These are phyloP conservation scores for Lachnellula subtilissima DNA, from an alignment of 2,329 filamentous ascomycete genomes.

Conservation along the genomic window DNA sequence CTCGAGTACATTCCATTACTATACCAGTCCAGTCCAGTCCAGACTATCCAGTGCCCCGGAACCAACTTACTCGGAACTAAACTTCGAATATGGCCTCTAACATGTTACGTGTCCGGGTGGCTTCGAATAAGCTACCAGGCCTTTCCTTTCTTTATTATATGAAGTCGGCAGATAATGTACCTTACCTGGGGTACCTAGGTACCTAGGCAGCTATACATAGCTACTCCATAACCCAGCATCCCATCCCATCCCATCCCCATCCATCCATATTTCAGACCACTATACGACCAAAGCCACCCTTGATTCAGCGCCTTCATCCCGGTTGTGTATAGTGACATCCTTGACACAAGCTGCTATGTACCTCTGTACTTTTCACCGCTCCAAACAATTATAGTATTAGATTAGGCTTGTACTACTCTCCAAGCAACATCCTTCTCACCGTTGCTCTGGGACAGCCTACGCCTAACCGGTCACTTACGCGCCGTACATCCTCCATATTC, in stretches of 20 bases:
- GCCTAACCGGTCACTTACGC: not conserved
- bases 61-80: too few relatives aligned
- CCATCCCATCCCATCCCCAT: not conserved
- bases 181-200: not conserved
- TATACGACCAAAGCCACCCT: not conserved
- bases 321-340: not conserved
- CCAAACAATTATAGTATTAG: not conserved
- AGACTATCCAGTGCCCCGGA: too few relatives aligned
- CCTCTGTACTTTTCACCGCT: not conserved
- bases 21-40: too few relatives aligned
- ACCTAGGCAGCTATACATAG: not conserved
- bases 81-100: too few relatives aligned
- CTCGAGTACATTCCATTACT: too few relatives aligned
- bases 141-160: too few relatives aligned
- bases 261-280: not conserved
- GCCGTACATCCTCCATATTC: not conserved
- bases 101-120: too few relatives aligned
- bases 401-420: not conserved
- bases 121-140: too few relatives aligned
- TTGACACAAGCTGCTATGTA: not conserved
- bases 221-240: not conserved
- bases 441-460: not conserved
- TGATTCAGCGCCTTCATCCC: too few relatives aligned
- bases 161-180: not conserved
- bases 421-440: not conserved